Base-by-base conservation (phyloP, 805 yeast genomes). In the Saturnispora diversa region DNA sequence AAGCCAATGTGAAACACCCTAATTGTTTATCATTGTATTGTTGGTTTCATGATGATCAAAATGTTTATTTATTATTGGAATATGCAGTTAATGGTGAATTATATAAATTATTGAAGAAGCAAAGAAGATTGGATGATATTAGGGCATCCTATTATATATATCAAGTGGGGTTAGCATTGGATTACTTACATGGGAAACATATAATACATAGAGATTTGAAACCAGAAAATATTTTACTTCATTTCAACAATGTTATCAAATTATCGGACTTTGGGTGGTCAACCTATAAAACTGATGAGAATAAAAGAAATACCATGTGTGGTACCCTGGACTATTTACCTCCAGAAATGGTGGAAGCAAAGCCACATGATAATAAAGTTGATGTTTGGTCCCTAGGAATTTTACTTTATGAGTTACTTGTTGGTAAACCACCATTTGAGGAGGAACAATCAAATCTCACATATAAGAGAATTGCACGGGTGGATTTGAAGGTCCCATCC, bases 231-330 rank as follows among this genome's bases (percentile, higher is more conserved):
- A 83, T 90, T 37, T 62, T 90, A 31, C 64, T 90, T 9, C 85
- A 86, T 6, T 71, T 78, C 45, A 76, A 84, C 54, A 84, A 87
- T 47, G 74, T 35, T 19, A 69, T 90, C 40, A 90, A 88, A 57
- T 69, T 90, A 28, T 81, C 95, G 15, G 98, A 90, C 62, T 90
- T 92, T 58, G 98, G 98, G 11, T 90, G 97, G 97, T 82, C 94
- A 42, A 90, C 88, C 47, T 77, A 77, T 49, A 71, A 83, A 0
- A 75, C 76, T 1, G 36, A 26, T 7, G 25, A 41, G 15, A 46
- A 46, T 11, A 72, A 74, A 46, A 65, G 96, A 52, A 69, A 77
- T 12, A 90, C 97, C 0, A 73, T 92, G 65, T 92, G 97, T 61
- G 97, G 98, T 0, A 92, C 98, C 0, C 65, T 90, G 30, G 97